Percentiles rank a stretch among this genome's conserved stretches.
Evolutionary conservation across 768 basidiomycete species (phyloP).

Genomic region (Podaxis carcinomalis): DNA sequence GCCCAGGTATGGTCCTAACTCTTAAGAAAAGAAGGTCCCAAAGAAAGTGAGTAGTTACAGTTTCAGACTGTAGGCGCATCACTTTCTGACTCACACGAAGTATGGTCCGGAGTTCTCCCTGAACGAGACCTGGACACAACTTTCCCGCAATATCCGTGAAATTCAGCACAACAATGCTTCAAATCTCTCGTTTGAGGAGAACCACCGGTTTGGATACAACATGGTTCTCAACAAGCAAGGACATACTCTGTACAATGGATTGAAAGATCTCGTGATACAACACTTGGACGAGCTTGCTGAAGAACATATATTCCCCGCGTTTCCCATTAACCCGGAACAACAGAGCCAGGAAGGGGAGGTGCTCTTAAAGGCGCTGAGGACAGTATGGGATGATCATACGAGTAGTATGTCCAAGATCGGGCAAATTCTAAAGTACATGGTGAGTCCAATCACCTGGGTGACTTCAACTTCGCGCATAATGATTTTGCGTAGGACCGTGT

Average conservation of each 20-base stretch:
- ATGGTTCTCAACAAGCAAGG: conserved; percentile 88
- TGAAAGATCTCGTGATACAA: conserved; percentile 70
- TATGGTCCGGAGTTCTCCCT: conserved; percentile 72
- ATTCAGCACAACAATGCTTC: conserved; percentile 93
- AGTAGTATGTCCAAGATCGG: conserved; percentile 84
- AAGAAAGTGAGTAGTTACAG: conserved; percentile 30
- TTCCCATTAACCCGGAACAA: conserved; percentile 68
- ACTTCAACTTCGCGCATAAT: not conserved
- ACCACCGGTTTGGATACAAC: conserved; percentile 91
- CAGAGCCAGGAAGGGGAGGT: conserved; percentile 80
- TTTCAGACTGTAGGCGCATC: not conserved
- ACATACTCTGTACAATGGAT: conserved; percentile 81
- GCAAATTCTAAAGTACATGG: conserved; percentile 96
- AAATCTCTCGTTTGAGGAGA: conserved; percentile 73
- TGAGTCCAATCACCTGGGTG: conserved; percentile 29
- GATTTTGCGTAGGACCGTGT: conserved; percentile 72
- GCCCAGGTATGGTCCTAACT: conserved; percentile 1
- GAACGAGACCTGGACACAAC: conserved; percentile 78
- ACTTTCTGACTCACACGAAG: conserved; percentile 29
- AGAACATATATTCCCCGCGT: conserved; percentile 73
- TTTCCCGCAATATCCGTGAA: conserved; percentile 84
- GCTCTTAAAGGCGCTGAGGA: conserved; percentile 75
- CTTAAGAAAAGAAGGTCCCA: conserved; percentile 38
- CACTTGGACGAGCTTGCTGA: conserved; percentile 80
- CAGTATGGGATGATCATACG: conserved; percentile 92